Percentiles rank a stretch among this genome's conserved stretches.
These are phyloP conservation scores for Plasmodiophora brassicae DNA, from an alignment of 208 protist species.

Conservation along the genomic window DNA sequence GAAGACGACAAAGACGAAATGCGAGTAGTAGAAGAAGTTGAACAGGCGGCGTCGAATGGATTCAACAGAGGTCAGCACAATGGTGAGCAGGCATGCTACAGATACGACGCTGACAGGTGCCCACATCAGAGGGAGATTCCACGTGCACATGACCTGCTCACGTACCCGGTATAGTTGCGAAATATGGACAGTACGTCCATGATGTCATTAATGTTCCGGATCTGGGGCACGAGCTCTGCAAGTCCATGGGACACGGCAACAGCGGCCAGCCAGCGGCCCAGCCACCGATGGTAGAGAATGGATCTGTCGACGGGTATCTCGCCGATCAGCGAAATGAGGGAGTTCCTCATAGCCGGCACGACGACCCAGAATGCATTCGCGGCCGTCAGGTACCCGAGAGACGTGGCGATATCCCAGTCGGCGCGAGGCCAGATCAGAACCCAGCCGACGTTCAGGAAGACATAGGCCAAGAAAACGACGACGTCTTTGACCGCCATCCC, in stretches of 20 bases:
- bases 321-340: background rate
- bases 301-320: background rate
- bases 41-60: background rate
- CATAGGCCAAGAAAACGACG: background rate
- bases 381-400: background rate
- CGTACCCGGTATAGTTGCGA: background rate
- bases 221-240: background rate
- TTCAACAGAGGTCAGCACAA: background rate
- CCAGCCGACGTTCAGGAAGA: background rate
- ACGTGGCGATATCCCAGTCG: background rate
- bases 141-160: too few relatives aligned
- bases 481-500: background rate
- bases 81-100: background rate
- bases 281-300: background rate
- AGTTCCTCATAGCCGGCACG: background rate
- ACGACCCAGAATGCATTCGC: slow-evolving; percentile 19
- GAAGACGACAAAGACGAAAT: slow-evolving; percentile 14
- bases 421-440: background rate
- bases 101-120: too few relatives aligned
- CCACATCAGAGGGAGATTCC: too few relatives aligned
- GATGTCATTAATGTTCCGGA: background rate
- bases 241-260: background rate
- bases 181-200: background rate
- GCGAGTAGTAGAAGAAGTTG: slow-evolving; percentile 9
- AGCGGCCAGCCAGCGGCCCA: background rate